Evolutionary conservation across 352 stramenopile species (phyloP), one percentile per base, ranked within the genome.

Genomic region (Phytophthora idaei): DNA sequence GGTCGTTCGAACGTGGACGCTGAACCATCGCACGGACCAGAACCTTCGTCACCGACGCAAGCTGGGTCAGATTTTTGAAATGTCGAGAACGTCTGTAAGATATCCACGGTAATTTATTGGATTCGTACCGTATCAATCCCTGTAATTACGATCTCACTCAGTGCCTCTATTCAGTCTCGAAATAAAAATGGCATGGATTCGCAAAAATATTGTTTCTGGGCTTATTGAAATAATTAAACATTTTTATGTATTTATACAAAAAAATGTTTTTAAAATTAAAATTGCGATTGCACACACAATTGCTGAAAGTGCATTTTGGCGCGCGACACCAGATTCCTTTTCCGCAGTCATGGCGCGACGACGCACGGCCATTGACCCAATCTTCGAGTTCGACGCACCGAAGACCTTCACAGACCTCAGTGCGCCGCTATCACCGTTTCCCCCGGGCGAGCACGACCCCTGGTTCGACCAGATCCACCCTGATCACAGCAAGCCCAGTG

Each of bases 381-480:
- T 90, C 14, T 93, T 92, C 69, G 85, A 90, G 74, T 93, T 93
- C 53, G 85, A 92, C 60, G 83, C 79, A 37, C 78, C 85, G 46
- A 78, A 84, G 55, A 58, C 66, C 36, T 92, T 83, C 51, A 46
- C 71, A 21, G 81, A 93, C 70, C 74, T 92, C 21, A 77, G 67
- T 25, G 77, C 61, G 0, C 66, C 73, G n/a, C 57, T 71, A 2
- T 36, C 51, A 9, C 61, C 60, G 34, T 41, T 45, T 25, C 27
- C 57, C 15, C 15, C 50, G 14, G 61, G 52, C 28, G 56, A 59
- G n/a, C 81, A 86, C 56, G 81, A 92, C 51, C 37, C 69, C 54
- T 93, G 85, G 85, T 93, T 93, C 58, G 78, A 92, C 48, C 54
- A 70, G 36, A 46, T 83, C 27, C 85, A 93, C 51, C 5, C 48